Conservation (phyloP, 495 filamentous ascomycete genomes). For the Bathelium albidoporum region DNA sequence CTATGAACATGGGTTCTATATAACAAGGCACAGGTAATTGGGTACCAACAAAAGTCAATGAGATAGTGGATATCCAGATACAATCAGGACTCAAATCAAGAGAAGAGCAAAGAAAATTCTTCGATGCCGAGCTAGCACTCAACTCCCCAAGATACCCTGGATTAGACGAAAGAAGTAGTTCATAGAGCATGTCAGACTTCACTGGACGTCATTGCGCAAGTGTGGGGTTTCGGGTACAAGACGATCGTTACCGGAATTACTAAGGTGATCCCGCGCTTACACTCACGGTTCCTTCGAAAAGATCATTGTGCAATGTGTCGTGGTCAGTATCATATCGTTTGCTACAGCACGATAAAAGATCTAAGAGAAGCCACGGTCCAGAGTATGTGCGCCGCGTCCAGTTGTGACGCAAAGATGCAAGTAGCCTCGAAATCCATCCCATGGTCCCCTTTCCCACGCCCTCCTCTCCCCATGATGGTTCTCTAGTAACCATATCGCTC, state of each 20-base stretch:
- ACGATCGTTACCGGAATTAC: neutral
- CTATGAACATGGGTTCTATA: too few species aligned
- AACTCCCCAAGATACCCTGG: too few species aligned
- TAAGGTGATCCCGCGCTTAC: neutral
- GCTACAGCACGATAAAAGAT: neutral
- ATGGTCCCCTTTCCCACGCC: slow-evolving; percentile 1
- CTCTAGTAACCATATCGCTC: slow-evolving; percentile 62
- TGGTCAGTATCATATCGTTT: neutral
- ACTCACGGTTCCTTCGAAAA: neutral
- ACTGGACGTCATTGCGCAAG: neutral
- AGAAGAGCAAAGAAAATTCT: too few species aligned
- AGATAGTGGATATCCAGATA: too few species aligned
- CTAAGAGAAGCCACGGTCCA: neutral
- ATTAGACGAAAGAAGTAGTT: too few species aligned
- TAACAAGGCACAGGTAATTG: too few species aligned
- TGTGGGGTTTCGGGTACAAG: neutral
- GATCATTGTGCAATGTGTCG: neutral
- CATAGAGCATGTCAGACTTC: neutral
- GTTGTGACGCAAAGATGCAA: neutral
- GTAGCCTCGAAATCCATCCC: slow-evolving; percentile 6
- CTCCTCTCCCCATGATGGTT: neutral
- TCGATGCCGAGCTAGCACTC: too few species aligned
- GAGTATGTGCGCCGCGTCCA: neutral
- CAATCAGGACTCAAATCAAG: too few species aligned
- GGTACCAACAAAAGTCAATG: too few species aligned